A percentile compares a stretch with the other conserved stretches of the same genome.
Conservation (phyloP, 768 basidiomycete species). For the Pisolithus microcarpus region DNA sequence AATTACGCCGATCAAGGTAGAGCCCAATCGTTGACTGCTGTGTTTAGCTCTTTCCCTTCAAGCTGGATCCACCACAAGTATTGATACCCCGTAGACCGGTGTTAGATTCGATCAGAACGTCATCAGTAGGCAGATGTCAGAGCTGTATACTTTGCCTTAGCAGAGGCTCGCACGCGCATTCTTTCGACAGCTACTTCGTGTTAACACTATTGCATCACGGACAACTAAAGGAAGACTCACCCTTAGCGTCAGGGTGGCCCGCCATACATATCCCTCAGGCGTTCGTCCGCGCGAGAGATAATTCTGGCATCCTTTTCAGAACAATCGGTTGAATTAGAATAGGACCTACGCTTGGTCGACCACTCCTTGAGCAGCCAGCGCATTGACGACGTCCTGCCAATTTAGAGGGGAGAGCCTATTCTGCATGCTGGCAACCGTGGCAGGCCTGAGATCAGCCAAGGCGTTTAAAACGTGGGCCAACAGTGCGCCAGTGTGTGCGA, state of each 20-base stretch:
- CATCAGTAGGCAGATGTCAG: conserved; percentile 14
- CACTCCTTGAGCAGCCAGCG: conserved; percentile 37
- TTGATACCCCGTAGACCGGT: too few species aligned
- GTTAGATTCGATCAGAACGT: not conserved
- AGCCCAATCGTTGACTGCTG: too few species aligned
- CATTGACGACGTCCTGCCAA: conserved; percentile 59
- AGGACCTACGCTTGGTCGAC: conserved; percentile 23
- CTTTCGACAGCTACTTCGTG: conserved; percentile 11
- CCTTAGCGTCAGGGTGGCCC: conserved; percentile 9
- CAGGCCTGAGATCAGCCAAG: conserved; percentile 50
- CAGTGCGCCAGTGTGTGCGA: conserved; percentile 36
- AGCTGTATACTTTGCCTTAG: conserved; percentile 31
- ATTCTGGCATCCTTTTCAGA: conserved; percentile 7
- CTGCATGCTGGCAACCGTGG: conserved; percentile 52
- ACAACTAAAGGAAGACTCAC: conserved; percentile 6
- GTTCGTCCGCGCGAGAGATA: conserved; percentile 20
- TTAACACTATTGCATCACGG: not conserved
- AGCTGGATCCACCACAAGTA: too few species aligned
- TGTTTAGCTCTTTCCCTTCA: too few species aligned
- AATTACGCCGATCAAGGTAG: too few species aligned
- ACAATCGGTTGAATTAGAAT: not conserved
- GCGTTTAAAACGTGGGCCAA: conserved; percentile 48
- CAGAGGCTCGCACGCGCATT: conserved; percentile 10
- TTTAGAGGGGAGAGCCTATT: conserved; percentile 54
- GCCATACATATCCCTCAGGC: conserved; percentile 26